phyloP scores from a whole-genome alignment of 768 basidiomycete genomes.

The Kwoniella sp. region DNA sequence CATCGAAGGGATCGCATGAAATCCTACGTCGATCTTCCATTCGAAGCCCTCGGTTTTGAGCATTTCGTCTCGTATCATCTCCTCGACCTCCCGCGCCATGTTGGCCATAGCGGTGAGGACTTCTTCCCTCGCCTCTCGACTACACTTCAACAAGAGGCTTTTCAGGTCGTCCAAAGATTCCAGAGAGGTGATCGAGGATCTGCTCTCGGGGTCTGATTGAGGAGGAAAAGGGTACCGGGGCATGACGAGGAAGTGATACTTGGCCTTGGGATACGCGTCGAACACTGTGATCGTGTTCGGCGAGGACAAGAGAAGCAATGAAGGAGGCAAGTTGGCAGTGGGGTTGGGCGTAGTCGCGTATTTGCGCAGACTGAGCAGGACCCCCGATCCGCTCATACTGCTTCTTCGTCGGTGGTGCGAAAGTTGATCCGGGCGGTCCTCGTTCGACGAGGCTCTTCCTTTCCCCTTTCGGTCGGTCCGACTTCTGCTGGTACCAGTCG shows the following conservation, averaged over 20 bases:
- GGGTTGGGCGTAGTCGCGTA: constrained; percentile 44
- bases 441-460: background rate
- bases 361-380: constrained; percentile 23
- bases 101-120: constrained; percentile 63
- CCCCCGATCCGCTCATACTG: constrained; percentile 2
- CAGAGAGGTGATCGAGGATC: constrained; percentile 53
- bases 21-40: constrained; percentile 70
- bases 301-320: constrained; percentile 32
- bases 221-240: constrained; percentile 62
- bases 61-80: constrained; percentile 80
- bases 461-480: constrained; percentile 1
- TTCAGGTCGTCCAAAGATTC: constrained; percentile 62
- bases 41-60: constrained; percentile 57
- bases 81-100: constrained; percentile 64
- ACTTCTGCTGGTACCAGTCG: background rate
- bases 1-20: constrained; percentile 85
- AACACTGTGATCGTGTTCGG: constrained; percentile 44
- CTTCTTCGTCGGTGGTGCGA: background rate
- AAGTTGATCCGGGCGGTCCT: background rate
- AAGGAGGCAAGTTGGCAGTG: constrained; percentile 22
- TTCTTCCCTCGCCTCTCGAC: constrained; percentile 62
- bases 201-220: constrained; percentile 36
- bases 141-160: constrained; percentile 63
- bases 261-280: constrained; percentile 60
- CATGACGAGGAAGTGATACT: constrained; percentile 85